phyloP scores from a whole-genome alignment of 257 asterid species.

The Forsythia suspensa region DNA sequence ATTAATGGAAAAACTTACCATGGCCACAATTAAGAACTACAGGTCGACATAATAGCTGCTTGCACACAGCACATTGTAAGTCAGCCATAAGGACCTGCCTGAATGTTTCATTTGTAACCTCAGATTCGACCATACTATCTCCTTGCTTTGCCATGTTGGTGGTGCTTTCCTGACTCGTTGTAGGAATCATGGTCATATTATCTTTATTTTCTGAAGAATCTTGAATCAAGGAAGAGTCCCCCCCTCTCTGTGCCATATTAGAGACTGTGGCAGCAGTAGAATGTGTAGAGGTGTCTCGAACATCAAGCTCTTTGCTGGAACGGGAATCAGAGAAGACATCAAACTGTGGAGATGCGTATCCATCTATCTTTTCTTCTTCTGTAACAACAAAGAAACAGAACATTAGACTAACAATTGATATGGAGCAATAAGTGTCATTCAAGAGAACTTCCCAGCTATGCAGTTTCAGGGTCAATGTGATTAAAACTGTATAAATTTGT shows the following conservation, averaged over 20 bases:
- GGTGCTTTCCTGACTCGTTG: constrained; percentile 24
- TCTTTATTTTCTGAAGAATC: constrained; percentile 22
- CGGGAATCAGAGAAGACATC: constrained; percentile 31
- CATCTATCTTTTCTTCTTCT: constrained; percentile 54
- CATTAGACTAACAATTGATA: constrained; percentile 17
- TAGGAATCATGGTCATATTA: constrained; percentile 4
- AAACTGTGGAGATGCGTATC: constrained; percentile 46
- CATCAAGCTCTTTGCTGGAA: constrained; percentile 16
- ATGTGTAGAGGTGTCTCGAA: constrained; percentile 22
- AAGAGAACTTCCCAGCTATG: background rate
- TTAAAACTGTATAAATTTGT: background rate
- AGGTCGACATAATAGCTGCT: constrained; percentile 54
- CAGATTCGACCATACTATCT: constrained; percentile 17
- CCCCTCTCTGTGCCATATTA: constrained; percentile 14
- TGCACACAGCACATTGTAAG: constrained; percentile 60
- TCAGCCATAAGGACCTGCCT: constrained; percentile 34
- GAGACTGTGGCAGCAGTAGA: background rate
- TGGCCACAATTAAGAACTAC: constrained; percentile 81
- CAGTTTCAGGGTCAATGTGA: background rate
- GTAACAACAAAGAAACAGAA: constrained; percentile 25
- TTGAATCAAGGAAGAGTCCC: constrained; percentile 11
- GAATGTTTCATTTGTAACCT: constrained; percentile 20
- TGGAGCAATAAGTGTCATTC: constrained; percentile 1
- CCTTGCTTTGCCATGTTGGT: constrained; percentile 13
- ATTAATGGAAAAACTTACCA: constrained; percentile 35